Conservation (phyloP, 2,329 filamentous ascomycete species). For the Scytalidium lignicola region DNA sequence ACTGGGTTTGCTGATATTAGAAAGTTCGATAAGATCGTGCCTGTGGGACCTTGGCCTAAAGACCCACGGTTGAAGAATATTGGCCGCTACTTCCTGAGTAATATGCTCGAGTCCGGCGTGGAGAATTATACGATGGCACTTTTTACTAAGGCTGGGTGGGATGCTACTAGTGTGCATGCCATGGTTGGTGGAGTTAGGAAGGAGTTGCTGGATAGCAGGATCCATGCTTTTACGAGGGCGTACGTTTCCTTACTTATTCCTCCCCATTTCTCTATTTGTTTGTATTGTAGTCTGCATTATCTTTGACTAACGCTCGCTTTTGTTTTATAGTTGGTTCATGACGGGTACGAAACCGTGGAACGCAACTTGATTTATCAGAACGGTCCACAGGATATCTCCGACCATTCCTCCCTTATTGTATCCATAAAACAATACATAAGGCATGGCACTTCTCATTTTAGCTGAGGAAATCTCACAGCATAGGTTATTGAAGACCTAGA, state of each 20-base stretch:
- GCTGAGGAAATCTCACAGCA: too few species aligned
- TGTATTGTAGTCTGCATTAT: too few species aligned
- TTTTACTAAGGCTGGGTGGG: conserved; percentile 17
- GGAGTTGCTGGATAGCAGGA: conserved; percentile 13
- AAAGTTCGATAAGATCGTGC: conserved; percentile 15
- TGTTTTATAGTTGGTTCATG: too few species aligned
- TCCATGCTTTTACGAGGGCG: conserved; percentile 16
- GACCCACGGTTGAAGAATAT: conserved; percentile 25
- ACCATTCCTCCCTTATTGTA: too few species aligned
- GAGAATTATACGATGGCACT: conserved; percentile 15
- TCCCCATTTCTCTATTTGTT: too few species aligned
- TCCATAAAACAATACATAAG: too few species aligned
- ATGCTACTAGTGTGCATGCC: conserved; percentile 12
- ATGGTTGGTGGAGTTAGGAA: conserved; percentile 13
- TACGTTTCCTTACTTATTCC: background rate
- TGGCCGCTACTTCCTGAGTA: conserved; percentile 17
- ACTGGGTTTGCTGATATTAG: conserved; percentile 36
- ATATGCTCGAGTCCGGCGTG: conserved; percentile 16
- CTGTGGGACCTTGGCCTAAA: conserved; percentile 26
- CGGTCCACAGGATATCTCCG: too few species aligned
- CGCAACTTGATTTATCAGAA: too few species aligned
- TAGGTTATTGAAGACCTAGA: too few species aligned
- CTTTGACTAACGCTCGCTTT: too few species aligned
- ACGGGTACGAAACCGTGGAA: too few species aligned
- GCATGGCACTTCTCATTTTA: too few species aligned